Evolutionary conservation across 169 alveolate genomes (phyloP).

Genomic region (Neospora caninum): DNA sequence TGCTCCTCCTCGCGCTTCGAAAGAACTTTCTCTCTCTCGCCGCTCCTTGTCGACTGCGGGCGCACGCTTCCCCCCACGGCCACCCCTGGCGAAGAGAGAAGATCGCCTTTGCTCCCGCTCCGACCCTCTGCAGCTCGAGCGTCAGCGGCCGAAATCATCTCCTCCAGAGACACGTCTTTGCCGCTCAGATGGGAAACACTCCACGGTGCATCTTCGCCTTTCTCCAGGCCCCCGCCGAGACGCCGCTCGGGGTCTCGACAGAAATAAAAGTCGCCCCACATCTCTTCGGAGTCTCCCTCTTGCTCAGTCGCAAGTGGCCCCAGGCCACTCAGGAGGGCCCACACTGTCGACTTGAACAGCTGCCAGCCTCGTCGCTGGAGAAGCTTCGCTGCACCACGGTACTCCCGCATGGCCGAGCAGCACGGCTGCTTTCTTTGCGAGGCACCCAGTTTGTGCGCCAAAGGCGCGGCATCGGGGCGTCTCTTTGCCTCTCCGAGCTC

Average conservation of each 20-base stretch:
- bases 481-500: neutral
- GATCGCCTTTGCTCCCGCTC: neutral
- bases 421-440: neutral
- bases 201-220: too few relatives aligned
- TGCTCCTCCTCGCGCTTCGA: neutral
- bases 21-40: neutral
- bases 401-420: conserved; percentile 23
- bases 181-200: neutral
- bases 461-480: neutral
- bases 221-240: too few relatives aligned
- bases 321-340: conserved; percentile 10
- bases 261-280: neutral
- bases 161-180: neutral
- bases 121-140: neutral
- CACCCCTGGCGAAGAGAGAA: neutral
- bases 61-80: neutral
- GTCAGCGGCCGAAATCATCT: neutral
- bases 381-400: neutral
- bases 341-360: neutral
- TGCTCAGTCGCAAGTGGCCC: neutral
- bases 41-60: neutral
- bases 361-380: conserved; percentile 26
- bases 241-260: neutral
- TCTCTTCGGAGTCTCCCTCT: neutral
- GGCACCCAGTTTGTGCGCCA: neutral